A percentile compares a stretch with the other conserved stretches of the same genome.
Evolutionary conservation across 1,284 basidiomycete genomes (phyloP).

Genomic region (Cutaneotrichosporon cyanovorans): DNA sequence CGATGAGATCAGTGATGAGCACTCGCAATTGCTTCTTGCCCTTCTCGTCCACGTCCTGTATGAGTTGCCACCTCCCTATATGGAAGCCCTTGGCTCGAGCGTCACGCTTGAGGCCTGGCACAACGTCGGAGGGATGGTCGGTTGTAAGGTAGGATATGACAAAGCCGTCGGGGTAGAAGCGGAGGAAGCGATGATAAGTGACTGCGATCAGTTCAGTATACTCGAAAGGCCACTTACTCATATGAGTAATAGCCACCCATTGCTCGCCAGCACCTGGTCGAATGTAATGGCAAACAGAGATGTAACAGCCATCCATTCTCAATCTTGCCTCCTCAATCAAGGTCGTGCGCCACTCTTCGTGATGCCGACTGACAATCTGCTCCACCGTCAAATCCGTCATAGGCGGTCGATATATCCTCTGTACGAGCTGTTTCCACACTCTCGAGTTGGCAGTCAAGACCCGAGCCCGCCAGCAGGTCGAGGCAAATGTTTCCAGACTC

Average conservation of each 20-base stretch:
- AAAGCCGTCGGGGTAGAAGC: slow-evolving; percentile 79
- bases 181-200: slow-evolving; percentile 53
- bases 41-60: slow-evolving; percentile 18
- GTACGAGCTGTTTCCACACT: slow-evolving; percentile 57
- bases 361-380: slow-evolving; percentile 52
- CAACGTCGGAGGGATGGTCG: slow-evolving; percentile 67
- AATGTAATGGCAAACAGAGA: slow-evolving; percentile 71
- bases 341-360: slow-evolving; percentile 61
- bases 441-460: slow-evolving; percentile 58
- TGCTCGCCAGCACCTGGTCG: slow-evolving; percentile 68
- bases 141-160: slow-evolving; percentile 81
- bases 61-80: slow-evolving; percentile 39
- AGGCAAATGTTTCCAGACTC: slow-evolving; percentile 67
- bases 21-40: slow-evolving; percentile 11
- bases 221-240: slow-evolving; percentile 29
- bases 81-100: slow-evolving; percentile 65
- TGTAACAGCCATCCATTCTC: slow-evolving; percentile 78
- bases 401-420: slow-evolving; percentile 60
- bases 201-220: slow-evolving; percentile 21
- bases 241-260: slow-evolving; percentile 59
- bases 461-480: slow-evolving; percentile 63
- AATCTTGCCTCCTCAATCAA: slow-evolving; percentile 75
- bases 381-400: slow-evolving; percentile 20
- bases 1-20: slow-evolving; percentile 36
- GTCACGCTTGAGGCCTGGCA: slow-evolving; percentile 66